Conservation (phyloP, 2,329 filamentous ascomycete species). For the Epichloe elymi region DNA sequence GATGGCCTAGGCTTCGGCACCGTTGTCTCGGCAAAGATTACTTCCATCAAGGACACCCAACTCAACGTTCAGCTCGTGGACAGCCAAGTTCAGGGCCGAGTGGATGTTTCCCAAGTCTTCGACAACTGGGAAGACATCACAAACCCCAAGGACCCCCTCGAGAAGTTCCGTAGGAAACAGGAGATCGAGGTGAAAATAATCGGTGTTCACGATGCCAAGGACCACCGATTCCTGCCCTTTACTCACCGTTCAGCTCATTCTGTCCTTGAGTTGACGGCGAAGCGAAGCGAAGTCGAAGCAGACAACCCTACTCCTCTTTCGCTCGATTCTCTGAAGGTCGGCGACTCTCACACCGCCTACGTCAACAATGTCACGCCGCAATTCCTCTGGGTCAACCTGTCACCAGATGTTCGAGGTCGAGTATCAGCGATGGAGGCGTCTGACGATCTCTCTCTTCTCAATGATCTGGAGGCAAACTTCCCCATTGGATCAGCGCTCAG, state of each 20-base stretch:
- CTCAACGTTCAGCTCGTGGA: constrained; percentile 82
- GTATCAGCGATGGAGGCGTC: constrained; percentile 74
- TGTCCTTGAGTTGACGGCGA: constrained; percentile 78
- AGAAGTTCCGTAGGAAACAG: constrained; percentile 57
- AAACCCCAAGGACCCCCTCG: constrained; percentile 68
- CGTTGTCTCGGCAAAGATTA: constrained; percentile 61
- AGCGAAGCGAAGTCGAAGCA: constrained; percentile 49
- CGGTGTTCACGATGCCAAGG: constrained; percentile 79
- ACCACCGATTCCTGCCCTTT: constrained; percentile 83
- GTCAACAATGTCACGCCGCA: constrained; percentile 79
- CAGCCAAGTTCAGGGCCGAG: constrained; percentile 61
- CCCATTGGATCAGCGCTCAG: constrained; percentile 75
- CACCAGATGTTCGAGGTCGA: constrained; percentile 75
- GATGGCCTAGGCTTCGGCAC: constrained; percentile 64
- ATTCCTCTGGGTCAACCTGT: constrained; percentile 81
- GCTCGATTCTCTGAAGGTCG: constrained; percentile 59
- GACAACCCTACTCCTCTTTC: constrained; percentile 39
- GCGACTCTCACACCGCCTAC: constrained; percentile 64
- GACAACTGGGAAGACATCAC: constrained; percentile 78
- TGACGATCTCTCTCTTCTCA: constrained; percentile 69
- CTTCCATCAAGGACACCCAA: constrained; percentile 82
- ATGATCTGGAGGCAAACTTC: constrained; percentile 66
- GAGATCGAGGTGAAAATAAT: constrained; percentile 63
- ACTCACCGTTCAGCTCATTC: constrained; percentile 71
- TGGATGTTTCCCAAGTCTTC: constrained; percentile 85